A percentile compares a stretch with the other conserved stretches of the same genome.
These are phyloP conservation scores for Colletotrichum sp. DNA, from an alignment of 2,329 filamentous ascomycete genomes.

Conservation along the genomic window DNA sequence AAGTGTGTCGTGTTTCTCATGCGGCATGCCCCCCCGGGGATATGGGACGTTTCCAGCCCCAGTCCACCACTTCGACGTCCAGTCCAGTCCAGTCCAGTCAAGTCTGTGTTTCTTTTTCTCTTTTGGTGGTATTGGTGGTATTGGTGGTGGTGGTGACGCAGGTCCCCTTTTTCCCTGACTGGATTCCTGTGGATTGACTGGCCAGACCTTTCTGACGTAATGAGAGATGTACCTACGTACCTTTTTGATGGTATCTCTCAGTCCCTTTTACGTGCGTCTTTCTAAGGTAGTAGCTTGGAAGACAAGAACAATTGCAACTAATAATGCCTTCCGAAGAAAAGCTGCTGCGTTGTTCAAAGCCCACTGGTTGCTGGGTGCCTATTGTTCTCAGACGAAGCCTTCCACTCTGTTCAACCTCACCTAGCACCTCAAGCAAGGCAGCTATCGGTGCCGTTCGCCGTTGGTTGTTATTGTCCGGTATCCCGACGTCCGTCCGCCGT, in stretches of 20 bases:
- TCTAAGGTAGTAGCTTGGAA: background rate
- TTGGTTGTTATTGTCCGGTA: background rate
- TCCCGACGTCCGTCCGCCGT: background rate
- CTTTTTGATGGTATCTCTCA: background rate
- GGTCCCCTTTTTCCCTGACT: slow-evolving; percentile 18
- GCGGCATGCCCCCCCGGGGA: background rate
- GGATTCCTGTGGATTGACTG: background rate
- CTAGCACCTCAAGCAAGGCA: background rate
- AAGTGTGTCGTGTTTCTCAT: slow-evolving; percentile 22
- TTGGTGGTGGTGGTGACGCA: slow-evolving; percentile 1
- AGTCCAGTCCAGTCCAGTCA: background rate
- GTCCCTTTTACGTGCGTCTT: background rate
- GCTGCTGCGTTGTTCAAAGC: background rate
- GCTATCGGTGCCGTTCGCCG: background rate
- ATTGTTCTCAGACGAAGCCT: background rate
- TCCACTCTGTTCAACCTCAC: background rate
- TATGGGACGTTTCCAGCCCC: slow-evolving; percentile 17
- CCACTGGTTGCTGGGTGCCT: background rate
- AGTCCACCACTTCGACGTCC: background rate
- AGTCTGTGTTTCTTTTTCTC: background rate
- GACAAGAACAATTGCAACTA: background rate
- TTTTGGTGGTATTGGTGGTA: background rate
- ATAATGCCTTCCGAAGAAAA: background rate
- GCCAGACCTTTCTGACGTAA: slow-evolving; percentile 13
- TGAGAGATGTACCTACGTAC: background rate